Conservation (phyloP, 371 early-diverging fungal genomes). For the Rhizopus microsporus region DNA sequence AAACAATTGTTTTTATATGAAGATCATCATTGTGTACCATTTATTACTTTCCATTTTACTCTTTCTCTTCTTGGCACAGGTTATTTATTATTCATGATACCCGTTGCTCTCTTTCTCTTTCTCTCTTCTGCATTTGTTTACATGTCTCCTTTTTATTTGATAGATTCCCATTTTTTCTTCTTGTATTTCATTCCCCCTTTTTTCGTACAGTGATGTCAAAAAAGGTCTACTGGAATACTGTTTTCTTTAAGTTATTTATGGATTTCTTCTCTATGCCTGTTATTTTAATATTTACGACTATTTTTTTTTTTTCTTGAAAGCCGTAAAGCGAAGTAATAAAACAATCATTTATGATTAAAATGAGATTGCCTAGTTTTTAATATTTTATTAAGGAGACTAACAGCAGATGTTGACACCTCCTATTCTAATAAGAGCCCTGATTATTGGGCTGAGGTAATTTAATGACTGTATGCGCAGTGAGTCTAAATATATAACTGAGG, state of each 20-base stretch:
- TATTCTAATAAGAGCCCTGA: too few relatives aligned
- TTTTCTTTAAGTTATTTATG: conserved; percentile 11
- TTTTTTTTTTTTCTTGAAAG: neutral
- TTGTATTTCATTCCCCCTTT: neutral
- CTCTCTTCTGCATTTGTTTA: neutral
- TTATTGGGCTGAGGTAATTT: too few relatives aligned
- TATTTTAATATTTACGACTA: neutral
- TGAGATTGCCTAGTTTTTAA: too few relatives aligned
- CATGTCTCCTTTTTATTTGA: neutral
- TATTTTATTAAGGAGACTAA: too few relatives aligned
- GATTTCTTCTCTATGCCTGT: neutral
- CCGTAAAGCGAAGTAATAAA: too few relatives aligned
- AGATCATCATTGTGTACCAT: neutral
- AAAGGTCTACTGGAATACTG: neutral
- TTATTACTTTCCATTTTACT: conserved; percentile 1
- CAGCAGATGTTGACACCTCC: too few relatives aligned
- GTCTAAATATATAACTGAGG: too few relatives aligned
- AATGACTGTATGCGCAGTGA: too few relatives aligned
- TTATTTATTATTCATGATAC: conserved; percentile 6
- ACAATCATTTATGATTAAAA: too few relatives aligned
- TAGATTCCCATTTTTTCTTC: conserved; percentile 4
- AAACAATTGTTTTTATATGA: conserved; percentile 1
- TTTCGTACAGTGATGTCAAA: neutral
- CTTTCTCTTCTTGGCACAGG: conserved; percentile 7
- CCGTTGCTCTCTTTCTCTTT: conserved; percentile 2